A percentile compares a stretch with the other conserved stretches of the same genome.
Evolutionary conservation across 225 moss, liverwort and hornwort genomes (phyloP).

Genomic region (Straminergon stramineum): DNA sequence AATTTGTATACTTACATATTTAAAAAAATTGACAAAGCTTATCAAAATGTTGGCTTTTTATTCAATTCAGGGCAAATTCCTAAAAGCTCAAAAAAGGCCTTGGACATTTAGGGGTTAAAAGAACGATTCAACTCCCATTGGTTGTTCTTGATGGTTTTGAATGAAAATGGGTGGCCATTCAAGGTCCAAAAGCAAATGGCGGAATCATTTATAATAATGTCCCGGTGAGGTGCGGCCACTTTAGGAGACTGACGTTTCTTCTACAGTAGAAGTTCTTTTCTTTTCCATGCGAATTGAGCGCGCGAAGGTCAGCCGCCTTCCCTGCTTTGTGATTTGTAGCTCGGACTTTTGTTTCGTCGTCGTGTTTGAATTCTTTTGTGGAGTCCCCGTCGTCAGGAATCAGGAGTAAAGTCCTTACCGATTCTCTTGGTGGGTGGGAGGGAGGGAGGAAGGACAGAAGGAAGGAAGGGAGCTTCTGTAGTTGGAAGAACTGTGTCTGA

Average conservation of each 20-base stretch:
- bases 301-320: neutral
- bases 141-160: neutral
- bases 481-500: neutral
- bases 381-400: neutral
- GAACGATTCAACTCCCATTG: neutral
- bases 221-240: neutral
- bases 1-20: no score
- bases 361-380: neutral
- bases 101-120: no score
- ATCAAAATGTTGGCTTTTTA: no score
- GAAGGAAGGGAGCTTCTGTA: neutral
- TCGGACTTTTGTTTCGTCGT: neutral
- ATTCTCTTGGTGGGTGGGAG: neutral
- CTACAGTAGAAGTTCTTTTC: neutral
- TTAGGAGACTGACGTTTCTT: no score
- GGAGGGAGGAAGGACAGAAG: neutral
- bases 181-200: neutral
- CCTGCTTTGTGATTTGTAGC: neutral
- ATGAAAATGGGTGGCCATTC: neutral
- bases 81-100: no score
- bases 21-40: no score
- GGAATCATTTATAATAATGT: neutral
- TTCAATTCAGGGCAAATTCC: no score
- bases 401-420: neutral
- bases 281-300: neutral